Evolutionary conservation across 345 rosid species (phyloP), one percentile per base, ranked within the genome.

Genomic region (Cardamine resedifolia): DNA sequence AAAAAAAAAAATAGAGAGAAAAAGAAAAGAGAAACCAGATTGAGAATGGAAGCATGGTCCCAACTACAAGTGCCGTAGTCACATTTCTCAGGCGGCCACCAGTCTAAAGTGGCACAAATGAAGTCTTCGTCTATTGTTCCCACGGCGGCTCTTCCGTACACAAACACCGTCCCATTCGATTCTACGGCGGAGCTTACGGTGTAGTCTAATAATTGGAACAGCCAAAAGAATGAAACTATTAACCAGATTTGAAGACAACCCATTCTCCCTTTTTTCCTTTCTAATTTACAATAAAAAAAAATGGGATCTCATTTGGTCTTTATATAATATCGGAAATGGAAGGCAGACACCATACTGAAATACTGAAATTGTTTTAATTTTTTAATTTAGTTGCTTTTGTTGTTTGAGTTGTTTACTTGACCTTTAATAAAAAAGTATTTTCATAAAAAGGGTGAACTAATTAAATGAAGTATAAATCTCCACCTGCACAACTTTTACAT

Each of bases 41-140:
- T 95, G 69, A 95, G 91, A 57, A 95, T 86, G 58, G 96, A 90
- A 72, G 98, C 89, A 64, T 74, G 86, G 62, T 68, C 90, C 99
- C 99, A 95, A 69, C 85, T 81, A 75, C 99, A 95, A 64, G 86
- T 86, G 16, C 91, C 98, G 70, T 95, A 95, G 75, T 90, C 96
- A 75, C 99, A 95, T 85, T 95, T 95, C 82, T 91, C 85, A 44
- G 98, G 96, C 51, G 99, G 97, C 99, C 98, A 95, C 99, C 99
- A 95, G 70, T 95, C 99, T 73, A 95, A 68, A 50, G 97, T 95
- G 59, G 98, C 98, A 64, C 99, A 91, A 57, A 95, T 75, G 75
- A 88, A 95, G 82, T 92, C 92, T 34, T 90, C 91, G 58, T 92
- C 99, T 57, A 77, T 82, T 76, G 45, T 79, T 53, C 86, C 99